These are phyloP conservation scores for Rutstroemia sp. DNA, from an alignment of 2,329 filamentous ascomycete species.

Conservation along the genomic window DNA sequence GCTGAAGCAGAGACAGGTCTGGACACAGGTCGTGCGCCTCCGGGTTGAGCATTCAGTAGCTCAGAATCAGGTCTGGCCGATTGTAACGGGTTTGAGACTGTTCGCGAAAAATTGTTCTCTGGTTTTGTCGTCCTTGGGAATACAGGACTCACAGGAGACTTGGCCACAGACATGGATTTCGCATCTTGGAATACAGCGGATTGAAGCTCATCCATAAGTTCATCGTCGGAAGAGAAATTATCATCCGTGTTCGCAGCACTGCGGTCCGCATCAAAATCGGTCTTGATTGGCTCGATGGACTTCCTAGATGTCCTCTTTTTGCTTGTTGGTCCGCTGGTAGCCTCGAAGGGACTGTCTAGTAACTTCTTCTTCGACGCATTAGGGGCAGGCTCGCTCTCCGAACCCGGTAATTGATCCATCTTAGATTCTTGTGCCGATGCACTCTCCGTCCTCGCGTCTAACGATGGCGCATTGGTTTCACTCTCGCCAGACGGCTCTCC, in stretches of 20 bases:
- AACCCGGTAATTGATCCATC: constrained; percentile 9
- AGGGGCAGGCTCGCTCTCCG: background rate
- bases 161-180: constrained; percentile 69
- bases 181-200: constrained; percentile 77
- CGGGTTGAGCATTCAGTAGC: constrained; percentile 35
- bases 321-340: background rate
- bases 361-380: background rate
- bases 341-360: background rate
- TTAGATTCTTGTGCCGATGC: no score
- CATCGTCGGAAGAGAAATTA: constrained; percentile 64
- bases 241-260: constrained; percentile 32
- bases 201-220: constrained; percentile 77
- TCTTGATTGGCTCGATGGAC: constrained; percentile 46
- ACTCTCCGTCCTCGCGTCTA: background rate
- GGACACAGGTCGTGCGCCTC: constrained; percentile 21
- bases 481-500: background rate
- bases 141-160: constrained; percentile 70
- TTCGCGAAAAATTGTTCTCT: constrained; percentile 24
- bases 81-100: constrained; percentile 31
- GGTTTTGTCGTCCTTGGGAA: constrained; percentile 34
- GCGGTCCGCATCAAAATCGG: constrained; percentile 35
- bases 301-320: constrained; percentile 20
- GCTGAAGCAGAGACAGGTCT: constrained; percentile 42
- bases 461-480: background rate
- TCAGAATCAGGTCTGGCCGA: constrained; percentile 31